These are phyloP conservation scores for Nakazawaea pomicola DNA, from an alignment of 805 yeast genomes.

Conservation along the genomic window DNA sequence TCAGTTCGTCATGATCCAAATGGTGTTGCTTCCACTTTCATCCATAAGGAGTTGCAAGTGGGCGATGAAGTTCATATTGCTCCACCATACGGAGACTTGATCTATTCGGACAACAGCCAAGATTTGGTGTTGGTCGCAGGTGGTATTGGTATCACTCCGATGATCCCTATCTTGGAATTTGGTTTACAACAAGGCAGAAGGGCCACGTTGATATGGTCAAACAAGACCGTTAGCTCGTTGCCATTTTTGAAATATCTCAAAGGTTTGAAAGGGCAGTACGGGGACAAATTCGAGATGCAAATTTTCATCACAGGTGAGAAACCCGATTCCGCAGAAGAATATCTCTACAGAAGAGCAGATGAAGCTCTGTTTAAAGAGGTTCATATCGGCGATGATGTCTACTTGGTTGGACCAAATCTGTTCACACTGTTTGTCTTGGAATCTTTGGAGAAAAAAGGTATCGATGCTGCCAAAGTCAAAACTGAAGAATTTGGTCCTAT, in stretches of 20 bases:
- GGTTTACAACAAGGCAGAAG: conserved; percentile 27
- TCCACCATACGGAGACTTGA: conserved; percentile 57
- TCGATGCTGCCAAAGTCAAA: conserved; percentile 18
- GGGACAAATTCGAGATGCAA: conserved; percentile 16
- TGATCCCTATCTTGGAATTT: conserved; percentile 44
- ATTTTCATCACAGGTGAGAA: conserved; percentile 21
- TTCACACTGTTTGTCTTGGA: conserved; percentile 27
- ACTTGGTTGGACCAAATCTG: conserved; percentile 30
- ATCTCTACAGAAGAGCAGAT: conserved; percentile 11
- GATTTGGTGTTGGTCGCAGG: conserved; percentile 42
- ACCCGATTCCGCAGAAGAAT: neutral
- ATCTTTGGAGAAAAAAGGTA: conserved; percentile 15
- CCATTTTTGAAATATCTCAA: conserved; percentile 24
- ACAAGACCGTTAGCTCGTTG: conserved; percentile 18
- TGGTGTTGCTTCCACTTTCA: conserved; percentile 46
- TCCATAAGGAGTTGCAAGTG: conserved; percentile 41
- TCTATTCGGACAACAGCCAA: conserved; percentile 26
- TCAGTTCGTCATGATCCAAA: conserved; percentile 45
- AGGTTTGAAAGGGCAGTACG: conserved; percentile 16
- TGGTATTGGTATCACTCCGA: conserved; percentile 68
- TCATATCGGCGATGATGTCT: conserved; percentile 21
- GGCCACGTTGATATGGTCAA: conserved; percentile 32
- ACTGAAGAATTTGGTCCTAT: conserved; percentile 32
- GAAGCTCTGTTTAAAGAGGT: conserved; percentile 22
- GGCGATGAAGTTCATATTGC: conserved; percentile 47